Percentiles rank a stretch among this genome's conserved stretches.
phyloP scores from a whole-genome alignment of 306 rosid species.

The Prosopis cineraria region DNA sequence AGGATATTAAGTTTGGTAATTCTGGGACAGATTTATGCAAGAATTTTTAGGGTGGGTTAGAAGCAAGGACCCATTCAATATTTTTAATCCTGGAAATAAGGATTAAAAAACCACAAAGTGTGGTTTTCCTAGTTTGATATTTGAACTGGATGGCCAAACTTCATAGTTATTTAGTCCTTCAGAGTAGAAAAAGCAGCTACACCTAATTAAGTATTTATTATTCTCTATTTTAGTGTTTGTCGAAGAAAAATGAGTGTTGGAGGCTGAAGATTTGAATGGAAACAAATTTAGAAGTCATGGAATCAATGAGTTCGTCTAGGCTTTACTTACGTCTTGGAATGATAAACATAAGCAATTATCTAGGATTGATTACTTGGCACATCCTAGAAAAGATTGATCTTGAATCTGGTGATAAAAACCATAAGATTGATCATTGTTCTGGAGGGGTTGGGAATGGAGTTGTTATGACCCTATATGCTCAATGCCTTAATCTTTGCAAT shows the following conservation, averaged over 20 bases:
- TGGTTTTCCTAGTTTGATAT: neutral
- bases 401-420: slow-evolving; percentile 12
- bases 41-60: neutral
- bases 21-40: neutral
- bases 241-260: neutral
- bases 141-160: neutral
- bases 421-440: neutral
- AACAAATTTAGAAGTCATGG: neutral
- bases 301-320: neutral
- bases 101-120: neutral
- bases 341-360: slow-evolving; percentile 23
- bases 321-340: neutral
- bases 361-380: neutral
- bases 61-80: neutral
- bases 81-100: neutral
- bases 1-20: neutral
- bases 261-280: neutral
- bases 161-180: neutral
- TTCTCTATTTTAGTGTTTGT: neutral
- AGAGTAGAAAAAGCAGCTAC: neutral
- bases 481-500: neutral
- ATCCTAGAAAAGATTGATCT: neutral
- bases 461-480: neutral
- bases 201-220: neutral
- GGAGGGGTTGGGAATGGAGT: neutral